Evolutionary conservation across 768 basidiomycete genomes (phyloP).

Genomic region (Russula abietina): DNA sequence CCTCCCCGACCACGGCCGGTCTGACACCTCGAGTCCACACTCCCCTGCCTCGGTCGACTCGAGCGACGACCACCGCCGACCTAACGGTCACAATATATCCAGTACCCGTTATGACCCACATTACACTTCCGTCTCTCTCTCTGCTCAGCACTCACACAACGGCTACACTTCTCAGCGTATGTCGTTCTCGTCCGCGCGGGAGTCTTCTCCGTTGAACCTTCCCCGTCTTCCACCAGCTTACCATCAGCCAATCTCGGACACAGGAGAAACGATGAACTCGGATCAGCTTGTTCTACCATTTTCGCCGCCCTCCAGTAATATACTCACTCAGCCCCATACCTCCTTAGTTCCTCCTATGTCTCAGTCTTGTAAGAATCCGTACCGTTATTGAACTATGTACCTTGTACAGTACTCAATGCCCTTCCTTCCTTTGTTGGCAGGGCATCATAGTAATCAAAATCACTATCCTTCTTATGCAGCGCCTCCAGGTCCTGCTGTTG

Average conservation of each 20-base stretch:
- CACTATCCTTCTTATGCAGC: slow-evolving; percentile 24
- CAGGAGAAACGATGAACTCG: slow-evolving; percentile 19
- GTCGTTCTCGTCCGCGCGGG: slow-evolving; percentile 23
- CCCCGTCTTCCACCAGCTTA: slow-evolving; percentile 24
- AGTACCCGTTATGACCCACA: slow-evolving; percentile 31
- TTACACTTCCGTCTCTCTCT: slow-evolving; percentile 25
- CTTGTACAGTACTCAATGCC: slow-evolving; percentile 66
- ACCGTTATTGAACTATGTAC: slow-evolving; percentile 59
- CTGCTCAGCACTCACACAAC: slow-evolving; percentile 25
- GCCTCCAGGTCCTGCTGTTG: slow-evolving; percentile 5
- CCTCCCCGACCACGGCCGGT: slow-evolving; percentile 37
- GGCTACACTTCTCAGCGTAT: slow-evolving; percentile 21
- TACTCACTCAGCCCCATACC: slow-evolving; percentile 41
- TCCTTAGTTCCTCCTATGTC: slow-evolving; percentile 41
- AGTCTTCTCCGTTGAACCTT: slow-evolving; percentile 24
- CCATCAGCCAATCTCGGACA: slow-evolving; percentile 18
- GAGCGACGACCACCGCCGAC: slow-evolving; percentile 37
- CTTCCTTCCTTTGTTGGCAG: slow-evolving; percentile 44
- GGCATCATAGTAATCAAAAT: slow-evolving; percentile 32
- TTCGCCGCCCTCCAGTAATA: slow-evolving; percentile 32
- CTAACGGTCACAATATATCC: slow-evolving; percentile 30
- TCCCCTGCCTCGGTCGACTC: slow-evolving; percentile 44
- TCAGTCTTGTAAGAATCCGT: slow-evolving; percentile 64
- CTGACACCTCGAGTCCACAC: slow-evolving; percentile 33
- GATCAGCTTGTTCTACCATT: slow-evolving; percentile 24